Percentiles rank a stretch among this genome's conserved stretches.
phyloP scores from a whole-genome alignment of 2,329 filamentous ascomycete genomes.

The Dryadomyces quercivorus region DNA sequence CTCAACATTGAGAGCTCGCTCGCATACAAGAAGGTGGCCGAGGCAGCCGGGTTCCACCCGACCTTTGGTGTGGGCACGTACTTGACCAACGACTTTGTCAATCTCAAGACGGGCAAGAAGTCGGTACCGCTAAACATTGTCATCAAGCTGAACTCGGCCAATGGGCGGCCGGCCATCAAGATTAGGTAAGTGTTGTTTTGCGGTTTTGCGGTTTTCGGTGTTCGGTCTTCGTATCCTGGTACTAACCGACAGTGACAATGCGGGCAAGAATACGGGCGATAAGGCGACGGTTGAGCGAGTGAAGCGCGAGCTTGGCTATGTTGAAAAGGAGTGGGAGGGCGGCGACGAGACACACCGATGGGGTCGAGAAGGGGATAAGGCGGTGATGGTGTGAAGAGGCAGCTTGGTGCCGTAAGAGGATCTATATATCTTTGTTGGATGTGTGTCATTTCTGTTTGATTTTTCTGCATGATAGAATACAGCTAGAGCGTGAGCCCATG shows the following conservation, averaged over 20 bases:
- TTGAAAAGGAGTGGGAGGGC: constrained; percentile 70
- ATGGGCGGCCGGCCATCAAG: constrained; percentile 75
- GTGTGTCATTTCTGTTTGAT: neutral
- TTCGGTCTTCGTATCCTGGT: neutral
- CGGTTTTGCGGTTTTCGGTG: neutral
- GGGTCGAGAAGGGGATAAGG: constrained; percentile 40
- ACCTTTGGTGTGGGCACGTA: constrained; percentile 93
- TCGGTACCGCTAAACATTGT: constrained; percentile 93
- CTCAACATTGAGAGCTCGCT: constrained; percentile 83
- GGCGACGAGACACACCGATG: constrained; percentile 78
- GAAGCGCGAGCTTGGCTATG: constrained; percentile 75
- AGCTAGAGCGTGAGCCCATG: neutral
- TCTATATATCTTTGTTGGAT: no score
- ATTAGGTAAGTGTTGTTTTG: constrained; percentile 42
- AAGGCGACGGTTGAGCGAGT: constrained; percentile 65
- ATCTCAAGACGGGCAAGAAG: constrained; percentile 61
- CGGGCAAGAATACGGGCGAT: constrained; percentile 90
- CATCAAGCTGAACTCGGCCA: constrained; percentile 85
- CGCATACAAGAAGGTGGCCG: constrained; percentile 76
- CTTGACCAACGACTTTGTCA: constrained; percentile 87
- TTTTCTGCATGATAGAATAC: neutral
- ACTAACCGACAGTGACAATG: constrained; percentile 48
- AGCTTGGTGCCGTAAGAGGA: no score
- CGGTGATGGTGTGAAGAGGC: neutral
- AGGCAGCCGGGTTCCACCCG: constrained; percentile 68